Evolutionary conservation across 805 yeast genomes (phyloP).

Genomic region (Ogataea chonburiensis): DNA sequence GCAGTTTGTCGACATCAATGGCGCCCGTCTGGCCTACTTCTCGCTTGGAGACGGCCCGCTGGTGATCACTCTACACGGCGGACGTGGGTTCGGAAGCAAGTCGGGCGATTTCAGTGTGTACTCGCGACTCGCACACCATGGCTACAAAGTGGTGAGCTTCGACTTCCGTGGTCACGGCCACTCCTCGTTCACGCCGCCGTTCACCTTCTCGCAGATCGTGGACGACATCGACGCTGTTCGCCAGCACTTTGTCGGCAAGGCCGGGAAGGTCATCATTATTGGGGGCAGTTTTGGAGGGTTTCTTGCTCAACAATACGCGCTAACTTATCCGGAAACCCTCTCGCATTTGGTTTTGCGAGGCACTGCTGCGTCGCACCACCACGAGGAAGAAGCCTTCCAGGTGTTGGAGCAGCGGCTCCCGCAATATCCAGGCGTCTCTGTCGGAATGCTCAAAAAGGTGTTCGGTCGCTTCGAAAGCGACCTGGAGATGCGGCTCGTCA

Average conservation of each 20-base stretch:
- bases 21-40: constrained; percentile 21
- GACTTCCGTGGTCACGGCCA: constrained; percentile 28
- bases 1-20: constrained; percentile 15
- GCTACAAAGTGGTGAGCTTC: constrained; percentile 25
- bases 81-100: constrained; percentile 27
- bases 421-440: constrained; percentile 21
- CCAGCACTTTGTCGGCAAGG: constrained; percentile 12
- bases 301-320: constrained; percentile 28
- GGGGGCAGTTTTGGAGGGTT: constrained; percentile 31
- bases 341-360: constrained; percentile 23
- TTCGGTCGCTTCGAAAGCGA: constrained; percentile 26
- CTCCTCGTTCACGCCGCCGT: constrained; percentile 24
- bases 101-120: constrained; percentile 24
- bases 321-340: constrained; percentile 20
- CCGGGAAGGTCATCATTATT: constrained; percentile 20
- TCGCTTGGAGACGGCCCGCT: constrained; percentile 17
- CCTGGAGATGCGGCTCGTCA: constrained; percentile 24
- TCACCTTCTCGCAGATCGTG: constrained; percentile 24
- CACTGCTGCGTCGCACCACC: constrained; percentile 28
- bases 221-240: constrained; percentile 26
- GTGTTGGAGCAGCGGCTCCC: constrained; percentile 16
- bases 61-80: constrained; percentile 28
- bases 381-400: constrained; percentile 22
- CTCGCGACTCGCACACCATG: constrained; percentile 18
- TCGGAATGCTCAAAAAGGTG: constrained; percentile 24